These are phyloP conservation scores for Wallacemonas rigidus DNA, from an alignment of 208 protist species.

Conservation along the genomic window DNA sequence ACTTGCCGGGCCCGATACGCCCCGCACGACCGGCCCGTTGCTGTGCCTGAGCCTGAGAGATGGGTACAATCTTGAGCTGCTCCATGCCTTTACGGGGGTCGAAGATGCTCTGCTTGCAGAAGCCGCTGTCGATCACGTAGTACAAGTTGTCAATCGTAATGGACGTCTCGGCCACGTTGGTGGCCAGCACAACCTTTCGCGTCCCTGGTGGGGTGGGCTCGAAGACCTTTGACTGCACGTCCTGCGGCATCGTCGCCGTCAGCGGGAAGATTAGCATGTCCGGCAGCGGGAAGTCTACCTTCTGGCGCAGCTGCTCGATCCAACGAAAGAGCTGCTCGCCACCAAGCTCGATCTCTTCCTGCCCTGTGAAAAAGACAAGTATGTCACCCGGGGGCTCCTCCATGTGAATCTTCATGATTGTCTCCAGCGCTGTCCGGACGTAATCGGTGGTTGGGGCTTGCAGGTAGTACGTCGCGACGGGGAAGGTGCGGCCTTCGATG, in stretches of 20 bases:
- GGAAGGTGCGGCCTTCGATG: constrained; percentile 98
- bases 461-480: constrained; percentile 97
- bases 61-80: constrained; percentile 96
- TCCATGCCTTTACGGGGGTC: constrained; percentile 97
- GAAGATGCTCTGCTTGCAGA: constrained; percentile 98
- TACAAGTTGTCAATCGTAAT: constrained; percentile 99
- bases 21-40: constrained; percentile 97
- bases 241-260: constrained; percentile 98
- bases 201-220: constrained; percentile 92
- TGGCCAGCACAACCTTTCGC: constrained; percentile 98
- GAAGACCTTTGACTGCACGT: constrained; percentile 99
- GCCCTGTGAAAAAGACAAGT: constrained; percentile 99
- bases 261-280: constrained; percentile 97
- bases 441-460: constrained; percentile 95
- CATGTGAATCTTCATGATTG: constrained; percentile 98
- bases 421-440: constrained; percentile 96
- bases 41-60: constrained; percentile 97
- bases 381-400: constrained; percentile 98
- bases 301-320: constrained; percentile 75
- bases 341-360: constrained; percentile 99
- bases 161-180: constrained; percentile 99
- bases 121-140: constrained; percentile 98
- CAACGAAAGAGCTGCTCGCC: constrained; percentile 96
- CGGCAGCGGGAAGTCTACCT: constrained; percentile 64
- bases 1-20: constrained; percentile 96